These are phyloP conservation scores for Lactarius tabidus DNA, from an alignment of 768 basidiomycete genomes.

Conservation along the genomic window DNA sequence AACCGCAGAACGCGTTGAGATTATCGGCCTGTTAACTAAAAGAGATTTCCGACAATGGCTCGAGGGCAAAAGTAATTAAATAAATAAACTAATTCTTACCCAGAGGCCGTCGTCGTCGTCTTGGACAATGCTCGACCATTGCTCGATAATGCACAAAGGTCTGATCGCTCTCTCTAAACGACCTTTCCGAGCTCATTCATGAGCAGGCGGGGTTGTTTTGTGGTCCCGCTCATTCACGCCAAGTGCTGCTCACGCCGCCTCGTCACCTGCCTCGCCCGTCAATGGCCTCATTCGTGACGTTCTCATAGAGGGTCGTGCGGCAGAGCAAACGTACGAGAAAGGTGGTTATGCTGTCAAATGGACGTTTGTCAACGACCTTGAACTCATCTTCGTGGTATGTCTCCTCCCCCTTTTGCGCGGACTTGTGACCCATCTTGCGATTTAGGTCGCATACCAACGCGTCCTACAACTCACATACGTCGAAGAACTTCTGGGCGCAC, in stretches of 20 bases:
- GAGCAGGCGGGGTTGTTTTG: constrained; percentile 80
- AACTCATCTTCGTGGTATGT: constrained; percentile 93
- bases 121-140: constrained; percentile 81
- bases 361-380: constrained; percentile 93
- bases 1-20: constrained; percentile 42
- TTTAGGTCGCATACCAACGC: constrained; percentile 91
- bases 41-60: constrained; percentile 82
- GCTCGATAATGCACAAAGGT: constrained; percentile 95
- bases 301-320: constrained; percentile 82
- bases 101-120: not conserved
- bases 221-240: constrained; percentile 97
- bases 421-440: constrained; percentile 1
- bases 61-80: constrained; percentile 42
- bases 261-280: constrained; percentile 74
- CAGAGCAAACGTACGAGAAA: constrained; percentile 84
- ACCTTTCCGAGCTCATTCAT: not conserved
- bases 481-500: constrained; percentile 75
- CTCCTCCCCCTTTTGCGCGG: not conserved
- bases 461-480: constrained; percentile 94
- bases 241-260: constrained; percentile 62
- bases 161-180: constrained; percentile 1
- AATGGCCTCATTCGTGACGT: constrained; percentile 88
- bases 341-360: constrained; percentile 94
- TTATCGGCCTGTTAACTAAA: constrained; percentile 61
- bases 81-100: constrained; percentile 11